These are phyloP conservation scores for Boeremia exigua DNA, from an alignment of 2,329 filamentous ascomycete genomes.

Conservation along the genomic window DNA sequence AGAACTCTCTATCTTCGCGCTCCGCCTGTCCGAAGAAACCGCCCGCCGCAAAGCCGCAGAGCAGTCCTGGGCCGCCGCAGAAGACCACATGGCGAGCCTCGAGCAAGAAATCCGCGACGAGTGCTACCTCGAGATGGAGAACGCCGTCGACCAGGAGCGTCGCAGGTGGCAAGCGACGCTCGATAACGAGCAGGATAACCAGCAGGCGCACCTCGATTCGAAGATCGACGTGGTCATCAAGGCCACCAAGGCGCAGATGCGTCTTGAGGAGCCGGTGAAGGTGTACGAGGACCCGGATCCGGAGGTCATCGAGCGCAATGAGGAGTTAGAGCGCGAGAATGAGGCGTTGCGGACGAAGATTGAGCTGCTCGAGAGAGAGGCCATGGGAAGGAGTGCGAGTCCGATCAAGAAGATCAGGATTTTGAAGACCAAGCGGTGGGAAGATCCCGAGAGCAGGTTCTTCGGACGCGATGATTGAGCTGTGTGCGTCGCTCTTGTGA, in stretches of 20 bases:
- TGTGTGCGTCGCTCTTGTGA: not conserved
- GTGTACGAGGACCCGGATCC: conserved; percentile 52
- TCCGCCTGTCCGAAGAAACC: conserved; percentile 73
- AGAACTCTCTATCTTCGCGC: conserved; percentile 76
- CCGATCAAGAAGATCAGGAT: conserved; percentile 58
- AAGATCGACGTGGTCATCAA: conserved; percentile 79
- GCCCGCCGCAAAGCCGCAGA: conserved; percentile 75
- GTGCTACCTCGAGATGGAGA: conserved; percentile 85
- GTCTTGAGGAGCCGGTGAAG: conserved; percentile 39
- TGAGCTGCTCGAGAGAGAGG: conserved; percentile 50
- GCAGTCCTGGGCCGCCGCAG: conserved; percentile 70
- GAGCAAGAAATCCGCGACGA: conserved; percentile 90
- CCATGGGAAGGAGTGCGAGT: conserved; percentile 45
- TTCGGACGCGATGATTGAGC: conserved; percentile 13
- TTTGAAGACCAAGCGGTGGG: conserved; percentile 58
- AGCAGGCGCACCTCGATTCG: conserved; percentile 83
- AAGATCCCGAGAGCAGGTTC: conserved; percentile 40
- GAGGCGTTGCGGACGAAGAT: conserved; percentile 46
- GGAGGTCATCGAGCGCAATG: conserved; percentile 45
- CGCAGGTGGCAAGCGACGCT: conserved; percentile 80
- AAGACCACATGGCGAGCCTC: conserved; percentile 71
- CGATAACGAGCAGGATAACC: conserved; percentile 76
- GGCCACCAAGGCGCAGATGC: conserved; percentile 53
- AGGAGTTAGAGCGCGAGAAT: conserved; percentile 55
- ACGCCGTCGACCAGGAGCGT: conserved; percentile 74